Base-by-base conservation (phyloP, 2,329 filamentous ascomycete genomes). In the Malbranchea cinnamomea region DNA sequence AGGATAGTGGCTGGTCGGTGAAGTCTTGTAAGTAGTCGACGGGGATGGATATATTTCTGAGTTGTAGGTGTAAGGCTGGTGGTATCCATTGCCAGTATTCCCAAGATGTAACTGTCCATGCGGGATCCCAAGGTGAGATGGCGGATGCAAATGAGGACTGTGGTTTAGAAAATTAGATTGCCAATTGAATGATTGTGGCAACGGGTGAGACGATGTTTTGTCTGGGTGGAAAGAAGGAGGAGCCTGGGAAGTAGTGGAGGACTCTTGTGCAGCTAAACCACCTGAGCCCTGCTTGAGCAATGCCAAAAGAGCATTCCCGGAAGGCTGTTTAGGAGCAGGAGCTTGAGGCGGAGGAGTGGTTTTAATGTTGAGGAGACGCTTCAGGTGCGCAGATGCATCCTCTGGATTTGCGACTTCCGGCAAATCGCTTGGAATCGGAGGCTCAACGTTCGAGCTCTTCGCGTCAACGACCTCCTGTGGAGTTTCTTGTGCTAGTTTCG, bases 201-300 rank as follows among this genome's bases (percentile, higher is more conserved):
- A n/a, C n/a, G n/a, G n/a, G n/a, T n/a, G n/a, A n/a, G n/a, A 15
- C 66, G 60, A 4, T 50, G 47, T 29, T 60, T 52, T 11, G 60
- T 57, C 37, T 71, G 67, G 9, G 77, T 68, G 18, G 68, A 49
- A 6, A 71, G 66, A n/a, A n/a, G n/a, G n/a, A n/a, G n/a, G n/a
- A n/a, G n/a, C n/a, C 4, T 68, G 70, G 29, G 63, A 62, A 23
- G 60, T 63, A 36, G 50, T 44, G 32, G 47, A 50, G 35, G 30
- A 26, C 19, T 30, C 31, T 22, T 41, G 44, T 12, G 34, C 37
- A 36, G 44, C 20, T 37, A 47, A 26, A 41, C 54, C 37, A 37
- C 47, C 42, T 3, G 52, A 38, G 12, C 50, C 51, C 26, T 55
- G 54, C 37, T 61, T 57, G 23, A 78, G 54, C 39, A 78, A 56